Conservation (phyloP, 257 asterid genomes). For the Coffea canephora region DNA sequence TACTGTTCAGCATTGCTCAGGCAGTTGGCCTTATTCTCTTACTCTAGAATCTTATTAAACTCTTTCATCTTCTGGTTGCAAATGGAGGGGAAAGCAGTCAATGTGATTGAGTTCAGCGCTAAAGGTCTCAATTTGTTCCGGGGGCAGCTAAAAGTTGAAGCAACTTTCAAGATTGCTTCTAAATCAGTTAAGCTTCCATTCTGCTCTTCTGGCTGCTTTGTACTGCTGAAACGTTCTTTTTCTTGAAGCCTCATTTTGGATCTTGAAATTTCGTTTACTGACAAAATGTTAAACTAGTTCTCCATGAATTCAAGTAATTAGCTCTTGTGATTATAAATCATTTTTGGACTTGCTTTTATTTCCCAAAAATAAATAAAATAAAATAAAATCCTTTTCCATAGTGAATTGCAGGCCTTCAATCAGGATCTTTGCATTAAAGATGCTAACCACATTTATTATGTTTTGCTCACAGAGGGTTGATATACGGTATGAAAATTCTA, state of each 20-base stretch:
- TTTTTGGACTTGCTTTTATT: neutral
- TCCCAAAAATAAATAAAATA: neutral
- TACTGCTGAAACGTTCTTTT: neutral
- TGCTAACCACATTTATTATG: conserved; percentile 2
- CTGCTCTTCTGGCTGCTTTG: neutral
- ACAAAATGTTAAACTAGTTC: neutral
- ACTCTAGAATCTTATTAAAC: neutral
- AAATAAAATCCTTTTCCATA: neutral
- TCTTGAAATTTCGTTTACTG: too few relatives aligned
- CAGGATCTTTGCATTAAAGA: neutral
- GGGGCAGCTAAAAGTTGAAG: conserved; percentile 72
- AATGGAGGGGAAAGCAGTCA: conserved; percentile 92
- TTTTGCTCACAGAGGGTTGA: conserved; percentile 63
- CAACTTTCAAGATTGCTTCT: conserved; percentile 69
- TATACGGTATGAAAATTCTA: conserved; percentile 55
- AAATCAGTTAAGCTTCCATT: conserved; percentile 49
- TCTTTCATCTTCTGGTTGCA: conserved; percentile 21
- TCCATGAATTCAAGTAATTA: neutral
- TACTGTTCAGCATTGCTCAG: neutral
- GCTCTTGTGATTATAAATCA: neutral
- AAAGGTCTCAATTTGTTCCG: conserved; percentile 71
- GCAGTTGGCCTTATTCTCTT: neutral
- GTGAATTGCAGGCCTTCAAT: neutral
- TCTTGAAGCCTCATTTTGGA: neutral
- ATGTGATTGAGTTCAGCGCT: conserved; percentile 74